Evolutionary conservation across 2,329 filamentous ascomycete genomes (phyloP).

Genomic region (Capronia coronata): DNA sequence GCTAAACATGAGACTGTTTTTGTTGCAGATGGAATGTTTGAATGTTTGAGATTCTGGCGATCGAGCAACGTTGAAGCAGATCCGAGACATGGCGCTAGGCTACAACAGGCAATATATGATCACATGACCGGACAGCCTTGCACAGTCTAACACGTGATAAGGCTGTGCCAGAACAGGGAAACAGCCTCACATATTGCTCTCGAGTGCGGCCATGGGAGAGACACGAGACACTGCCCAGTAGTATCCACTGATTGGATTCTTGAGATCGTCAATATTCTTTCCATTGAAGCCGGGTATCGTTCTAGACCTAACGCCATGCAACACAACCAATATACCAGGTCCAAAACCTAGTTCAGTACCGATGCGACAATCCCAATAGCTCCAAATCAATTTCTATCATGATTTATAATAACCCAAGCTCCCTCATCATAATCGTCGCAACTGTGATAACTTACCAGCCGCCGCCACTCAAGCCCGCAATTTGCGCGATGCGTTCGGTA

Average conservation of each 20-base stretch:
- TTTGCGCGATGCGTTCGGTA: slow-evolving; percentile 74
- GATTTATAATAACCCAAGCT: not conserved
- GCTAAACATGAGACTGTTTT: not conserved
- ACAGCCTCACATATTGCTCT: too few species aligned
- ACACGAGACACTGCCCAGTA: too few species aligned
- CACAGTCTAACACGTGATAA: not conserved
- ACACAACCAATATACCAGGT: too few species aligned
- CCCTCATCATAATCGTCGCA: too few species aligned
- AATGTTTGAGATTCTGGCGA: not conserved
- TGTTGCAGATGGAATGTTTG: not conserved
- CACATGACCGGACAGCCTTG: not conserved
- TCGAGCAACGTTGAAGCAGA: slow-evolving; percentile 6
- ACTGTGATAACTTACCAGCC: slow-evolving; percentile 68
- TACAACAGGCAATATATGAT: not conserved
- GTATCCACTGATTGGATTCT: too few species aligned
- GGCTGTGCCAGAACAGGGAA: not conserved
- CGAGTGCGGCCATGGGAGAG: too few species aligned
- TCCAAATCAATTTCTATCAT: too few species aligned
- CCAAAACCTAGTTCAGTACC: too few species aligned
- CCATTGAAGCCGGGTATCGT: not conserved
- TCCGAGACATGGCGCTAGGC: slow-evolving; percentile 10
- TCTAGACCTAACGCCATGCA: not conserved
- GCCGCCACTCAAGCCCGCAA: slow-evolving; percentile 85
- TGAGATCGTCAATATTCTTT: too few species aligned
- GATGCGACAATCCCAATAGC: too few species aligned